Evolutionary conservation across 805 yeast genomes (phyloP), one percentile per base, ranked within the genome.

Genomic region (Pichia nanzhaoensis): DNA sequence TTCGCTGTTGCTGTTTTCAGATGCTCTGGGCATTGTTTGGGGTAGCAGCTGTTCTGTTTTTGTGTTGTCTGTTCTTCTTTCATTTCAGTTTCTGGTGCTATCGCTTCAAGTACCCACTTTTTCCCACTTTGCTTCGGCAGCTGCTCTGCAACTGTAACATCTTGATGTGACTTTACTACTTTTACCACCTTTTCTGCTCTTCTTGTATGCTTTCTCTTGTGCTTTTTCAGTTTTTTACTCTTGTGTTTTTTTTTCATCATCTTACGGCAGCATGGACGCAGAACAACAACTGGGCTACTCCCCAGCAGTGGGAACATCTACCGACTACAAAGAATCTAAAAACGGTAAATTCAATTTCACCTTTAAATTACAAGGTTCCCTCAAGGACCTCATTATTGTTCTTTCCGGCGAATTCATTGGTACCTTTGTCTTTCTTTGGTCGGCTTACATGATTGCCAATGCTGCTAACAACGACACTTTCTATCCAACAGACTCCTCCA

Each of bases 391-490:
- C 55, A 54, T 75, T 39, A 69, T 83, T 55, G 90, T 88, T n/a
- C 70, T 74, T 31, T 65, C 76, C 48, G 93, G 89, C 63, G 96
- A 87, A 67, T 84, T 87, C 64, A 74, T 79, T 56, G 96, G 96
- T 56, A 87, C 96, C 32, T 87, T 84, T 60, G 71, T 84, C 63
- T 87, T 87, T 68, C 69, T 88, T 52, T 83, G 88, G 83, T 73
- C 80, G 50, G 95, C 95, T 4, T 84, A 75, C 53, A 73, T 83
- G 43, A 85, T 86, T 71, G 95, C 93, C 33, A 88, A 84, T 63
- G 78, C 80, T 60, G 95, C 95, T 51, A 87, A 70, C 50, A 61
- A 55, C 28, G 77, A 67, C 36, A 58, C 59, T 4, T 22, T 39
- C 9, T 54, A 55, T 12, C 54, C 57, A 24, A 52, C 51, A n/a